Evolutionary conservation across 2,329 filamentous ascomycete genomes (phyloP), one percentile per base, ranked within the genome.

Genomic region (Calonectria pseudoreteaudii): DNA sequence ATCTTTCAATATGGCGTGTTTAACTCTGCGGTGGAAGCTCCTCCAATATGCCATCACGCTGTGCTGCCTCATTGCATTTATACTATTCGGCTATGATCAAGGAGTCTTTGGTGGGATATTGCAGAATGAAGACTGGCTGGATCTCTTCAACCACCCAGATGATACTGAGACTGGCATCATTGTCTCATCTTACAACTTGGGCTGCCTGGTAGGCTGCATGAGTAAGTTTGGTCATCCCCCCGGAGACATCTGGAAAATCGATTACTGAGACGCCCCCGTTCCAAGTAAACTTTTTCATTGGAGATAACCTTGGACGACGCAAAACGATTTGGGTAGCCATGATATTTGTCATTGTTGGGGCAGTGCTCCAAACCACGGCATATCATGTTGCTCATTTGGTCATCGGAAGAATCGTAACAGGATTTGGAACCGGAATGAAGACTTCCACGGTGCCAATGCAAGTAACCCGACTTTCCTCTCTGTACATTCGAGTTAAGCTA

Each of bases 281-380:
- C 8, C 31, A 8, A 38, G 30, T 65, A 7, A 38, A 62, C 47
- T 53, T 70, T 11, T 80, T 81, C 26, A 80, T 90, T 18, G 91
- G 91, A 8, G 91, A 93, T 64, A 75, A 83, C 0, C 80, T 88
- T 1, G 87, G 86, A 23, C 77, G 87, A 47, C 80, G 88, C 52
- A 89, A 87, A 10, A 91, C 91, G 38, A 90, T 93, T 70, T 85
- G 90, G 47, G 28, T 84, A 0, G 92, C 91, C 20, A 88, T 88
- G 31, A 74, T 83, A 4, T 87, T 92, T 74, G 90, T 93, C 86
- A 86, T 91, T 3, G 72, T 91, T 16, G 91, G 91, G 2, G 90
- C 91, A 34, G 83, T 88, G 5, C 85, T 93, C n/a, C 92, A 93
- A 80, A 84, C 89, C 28, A 85, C 85, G 6, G 71, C 84, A 0